Evolutionary conservation across 305 asterid species (phyloP), one percentile per base, ranked within the genome.

Genomic region (Coffea humblotiana): DNA sequence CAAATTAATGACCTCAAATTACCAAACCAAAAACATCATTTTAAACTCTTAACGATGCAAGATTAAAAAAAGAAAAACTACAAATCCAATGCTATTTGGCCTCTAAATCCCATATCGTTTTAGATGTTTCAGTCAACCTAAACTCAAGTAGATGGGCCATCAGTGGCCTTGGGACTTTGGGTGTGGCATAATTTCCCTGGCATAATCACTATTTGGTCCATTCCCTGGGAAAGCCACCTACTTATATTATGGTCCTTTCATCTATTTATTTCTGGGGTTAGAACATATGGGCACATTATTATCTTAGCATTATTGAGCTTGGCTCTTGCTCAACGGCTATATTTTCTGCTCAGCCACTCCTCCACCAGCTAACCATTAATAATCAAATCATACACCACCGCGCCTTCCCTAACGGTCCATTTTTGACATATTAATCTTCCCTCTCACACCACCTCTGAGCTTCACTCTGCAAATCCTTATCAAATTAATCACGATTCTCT

Each of bases 321-420:
- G n/a, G 64, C 61, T 54, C 58, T 51, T 27, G 8, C 49, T 74
- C 65, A 90, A 90, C 94, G 94, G 94, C 94, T 87, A 88, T 86
- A 86, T 86, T 78, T 83, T 79, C 72, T 43, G 68, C n/a, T 54
- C 70, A 25, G 29, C 56, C 54, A 12, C n/a, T 54, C 65, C 35
- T 40, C 56, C 54, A 12, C 47, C 2, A 18, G 9, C 63, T 32
- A 45, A 21, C n/a, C 70, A 75, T 23, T 23, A 76, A 74, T 80
- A 71, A 75, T 79, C 80, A 77, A 83, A 81, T 84, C 76, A 79
- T 60, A 25, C 78, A 47, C 69, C 82, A 76, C 77, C 79, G 56
- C 82, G 43, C 84, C 82, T 75, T 52, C 82, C 81, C 79, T 77
- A 89, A 91, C 93, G 91, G 91, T 91, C 87, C 80, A 69, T 81